Evolutionary conservation across 441 rosid species (phyloP).

Genomic region (Erodium texanum): DNA sequence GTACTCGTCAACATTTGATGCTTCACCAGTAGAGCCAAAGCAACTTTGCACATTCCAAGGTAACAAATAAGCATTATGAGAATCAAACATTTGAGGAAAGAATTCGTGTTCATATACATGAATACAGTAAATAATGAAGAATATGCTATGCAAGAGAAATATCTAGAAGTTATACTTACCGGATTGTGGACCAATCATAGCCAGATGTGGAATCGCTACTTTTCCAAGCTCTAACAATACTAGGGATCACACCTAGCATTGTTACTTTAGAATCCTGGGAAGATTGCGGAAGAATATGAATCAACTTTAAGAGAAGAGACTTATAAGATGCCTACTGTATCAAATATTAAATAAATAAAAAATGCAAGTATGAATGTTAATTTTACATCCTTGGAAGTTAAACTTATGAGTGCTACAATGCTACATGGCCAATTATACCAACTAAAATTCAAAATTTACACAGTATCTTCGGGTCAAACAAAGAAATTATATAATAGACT

Average conservation of each 20-base stretch:
- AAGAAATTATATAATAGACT: not conserved
- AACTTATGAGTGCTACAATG: not conserved
- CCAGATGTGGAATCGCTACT: constrained; percentile 53
- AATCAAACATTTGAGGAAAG: constrained; percentile 12
- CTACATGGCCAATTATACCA: not conserved
- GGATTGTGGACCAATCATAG: constrained; percentile 82
- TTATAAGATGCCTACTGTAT: not conserved
- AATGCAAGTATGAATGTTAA: not conserved
- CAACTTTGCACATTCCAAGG: constrained; percentile 45
- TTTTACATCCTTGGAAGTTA: constrained; percentile 4
- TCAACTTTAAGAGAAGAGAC: not conserved
- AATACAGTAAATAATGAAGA: constrained; percentile 8
- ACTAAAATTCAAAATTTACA: not conserved
- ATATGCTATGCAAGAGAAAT: constrained; percentile 9
- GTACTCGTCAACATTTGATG: constrained; percentile 81
- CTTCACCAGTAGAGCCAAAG: constrained; percentile 93
- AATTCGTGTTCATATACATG: constrained; percentile 1
- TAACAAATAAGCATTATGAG: constrained; percentile 17
- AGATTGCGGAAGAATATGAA: constrained; percentile 15
- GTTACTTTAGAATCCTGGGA: constrained; percentile 82
- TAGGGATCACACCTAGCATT: constrained; percentile 92
- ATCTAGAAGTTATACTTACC: constrained; percentile 38
- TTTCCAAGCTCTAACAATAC: constrained; percentile 86
- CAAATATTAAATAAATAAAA: not conserved
- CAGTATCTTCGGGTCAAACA: not conserved